Percentiles rank a stretch among this genome's conserved stretches.
phyloP scores from a whole-genome alignment of 805 yeast genomes.

The Priceomyces haplophilus region DNA sequence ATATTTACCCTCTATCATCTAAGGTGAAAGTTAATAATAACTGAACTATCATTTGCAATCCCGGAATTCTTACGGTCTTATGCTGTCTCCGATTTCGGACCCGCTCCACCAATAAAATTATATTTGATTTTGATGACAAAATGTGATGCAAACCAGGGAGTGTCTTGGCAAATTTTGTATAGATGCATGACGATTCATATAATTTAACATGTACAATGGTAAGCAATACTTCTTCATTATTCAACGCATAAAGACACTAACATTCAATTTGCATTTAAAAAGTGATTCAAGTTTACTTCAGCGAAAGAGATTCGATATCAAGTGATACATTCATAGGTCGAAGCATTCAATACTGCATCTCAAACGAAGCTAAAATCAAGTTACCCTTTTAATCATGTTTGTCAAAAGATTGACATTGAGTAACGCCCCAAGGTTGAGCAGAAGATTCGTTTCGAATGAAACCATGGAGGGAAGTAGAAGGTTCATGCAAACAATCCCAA shows the following conservation, averaged over 20 bases:
- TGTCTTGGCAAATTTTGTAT: neutral
- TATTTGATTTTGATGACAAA: slow-evolving; percentile 4
- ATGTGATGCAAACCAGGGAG: neutral
- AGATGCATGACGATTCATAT: slow-evolving; percentile 5
- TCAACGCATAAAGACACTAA: too few relatives aligned
- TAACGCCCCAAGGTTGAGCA: slow-evolving; percentile 7
- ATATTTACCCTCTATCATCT: too few relatives aligned
- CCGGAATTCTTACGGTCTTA: too few relatives aligned
- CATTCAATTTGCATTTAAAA: neutral
- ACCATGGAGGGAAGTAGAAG: slow-evolving; percentile 24
- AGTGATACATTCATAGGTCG: neutral
- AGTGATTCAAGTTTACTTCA: neutral
- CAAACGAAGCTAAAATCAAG: neutral
- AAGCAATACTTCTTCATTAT: neutral
- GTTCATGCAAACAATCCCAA: slow-evolving; percentile 35
- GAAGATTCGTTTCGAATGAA: slow-evolving; percentile 21
- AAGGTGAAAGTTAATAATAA: too few relatives aligned
- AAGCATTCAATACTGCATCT: neutral
- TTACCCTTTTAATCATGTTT: slow-evolving; percentile 6
- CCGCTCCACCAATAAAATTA: slow-evolving; percentile 3
- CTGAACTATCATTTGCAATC: too few relatives aligned
- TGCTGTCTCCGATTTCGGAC: slow-evolving; percentile 3
- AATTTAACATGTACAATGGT: neutral
- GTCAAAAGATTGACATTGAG: slow-evolving; percentile 8
- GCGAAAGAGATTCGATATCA: neutral